phyloP scores from a whole-genome alignment of 768 basidiomycete genomes.

The Tephrocybe sp. region DNA sequence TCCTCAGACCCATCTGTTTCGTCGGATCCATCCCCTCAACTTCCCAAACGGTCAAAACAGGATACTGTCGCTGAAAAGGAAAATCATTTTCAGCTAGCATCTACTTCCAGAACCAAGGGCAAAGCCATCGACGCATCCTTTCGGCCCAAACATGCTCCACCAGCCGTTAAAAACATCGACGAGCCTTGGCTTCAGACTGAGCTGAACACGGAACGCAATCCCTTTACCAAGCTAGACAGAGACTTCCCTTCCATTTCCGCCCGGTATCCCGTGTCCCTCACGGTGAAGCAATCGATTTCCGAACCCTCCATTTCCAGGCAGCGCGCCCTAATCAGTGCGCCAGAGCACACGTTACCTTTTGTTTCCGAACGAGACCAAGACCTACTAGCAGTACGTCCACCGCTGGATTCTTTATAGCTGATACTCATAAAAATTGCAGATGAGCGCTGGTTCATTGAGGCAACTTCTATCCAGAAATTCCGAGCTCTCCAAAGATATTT shows the following conservation, averaged over 20 bases:
- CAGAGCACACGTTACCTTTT: not conserved
- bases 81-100: conserved; percentile 21
- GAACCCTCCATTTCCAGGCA: not conserved
- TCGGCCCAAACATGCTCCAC: conserved; percentile 1
- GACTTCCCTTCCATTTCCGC: conserved; percentile 21
- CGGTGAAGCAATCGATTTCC: too few relatives aligned
- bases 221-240: conserved; percentile 24
- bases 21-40: conserved; percentile 27
- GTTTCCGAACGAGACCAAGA: conserved; percentile 22
- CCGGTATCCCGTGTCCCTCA: too few relatives aligned
- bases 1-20: conserved; percentile 37
- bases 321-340: not conserved
- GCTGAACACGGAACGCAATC: conserved; percentile 20
- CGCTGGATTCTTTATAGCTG: not conserved
- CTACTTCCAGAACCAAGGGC: conserved; percentile 2
- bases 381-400: conserved; percentile 23
- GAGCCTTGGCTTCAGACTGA: conserved; percentile 23
- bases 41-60: conserved; percentile 32
- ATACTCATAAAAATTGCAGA: conserved; percentile 21
- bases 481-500: conserved; percentile 22
- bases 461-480: conserved; percentile 28
- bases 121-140: conserved; percentile 18
- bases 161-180: conserved; percentile 8
- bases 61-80: conserved; percentile 31
- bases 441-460: conserved; percentile 26